Percentiles rank a stretch among this genome's conserved stretches.
These are phyloP conservation scores for Tricholomella constricta DNA, from an alignment of 768 basidiomycete genomes.

Conservation along the genomic window DNA sequence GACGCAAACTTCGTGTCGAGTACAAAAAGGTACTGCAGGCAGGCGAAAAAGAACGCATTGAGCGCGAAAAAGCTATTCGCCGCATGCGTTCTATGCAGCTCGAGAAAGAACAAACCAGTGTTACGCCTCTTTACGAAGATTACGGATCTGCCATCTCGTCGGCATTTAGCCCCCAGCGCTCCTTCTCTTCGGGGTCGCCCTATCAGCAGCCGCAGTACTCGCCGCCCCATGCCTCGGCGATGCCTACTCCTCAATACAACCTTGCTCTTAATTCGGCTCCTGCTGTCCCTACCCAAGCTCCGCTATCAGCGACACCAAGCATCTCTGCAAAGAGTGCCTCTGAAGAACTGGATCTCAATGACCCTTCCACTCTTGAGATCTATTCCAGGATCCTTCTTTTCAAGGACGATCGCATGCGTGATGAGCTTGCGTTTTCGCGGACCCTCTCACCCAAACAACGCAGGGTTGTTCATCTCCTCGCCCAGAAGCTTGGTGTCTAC, in stretches of 20 bases:
- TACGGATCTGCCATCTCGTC: constrained; percentile 65
- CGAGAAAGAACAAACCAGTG: constrained; percentile 72
- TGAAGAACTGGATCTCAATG: constrained; percentile 91
- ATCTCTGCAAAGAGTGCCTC: constrained; percentile 62
- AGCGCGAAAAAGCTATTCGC: constrained; percentile 96
- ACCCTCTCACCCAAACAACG: constrained; percentile 83
- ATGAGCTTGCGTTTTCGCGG: constrained; percentile 96
- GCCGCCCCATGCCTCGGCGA: constrained; percentile 55
- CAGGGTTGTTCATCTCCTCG: constrained; percentile 92
- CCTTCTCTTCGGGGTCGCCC: constrained; percentile 63
- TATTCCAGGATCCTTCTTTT: constrained; percentile 96
- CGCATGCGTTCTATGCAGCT: constrained; percentile 98
- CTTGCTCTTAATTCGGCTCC: constrained; percentile 51
- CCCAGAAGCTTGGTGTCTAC: constrained; percentile 94
- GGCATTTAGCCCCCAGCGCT: constrained; percentile 70
- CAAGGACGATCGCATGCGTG: constrained; percentile 97
- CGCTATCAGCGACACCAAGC: constrained; percentile 60
- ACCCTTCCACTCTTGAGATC: constrained; percentile 93
- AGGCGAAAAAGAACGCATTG: constrained; percentile 98
- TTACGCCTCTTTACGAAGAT: constrained; percentile 66
- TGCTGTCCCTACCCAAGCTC: constrained; percentile 52
- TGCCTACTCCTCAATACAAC: constrained; percentile 47
- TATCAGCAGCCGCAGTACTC: constrained; percentile 70
- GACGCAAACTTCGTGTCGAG: constrained; percentile 96
- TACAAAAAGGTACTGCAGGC: constrained; percentile 99